Conservation (phyloP, 495 filamentous ascomycete species). For the Talaromyces stipitatus region DNA sequence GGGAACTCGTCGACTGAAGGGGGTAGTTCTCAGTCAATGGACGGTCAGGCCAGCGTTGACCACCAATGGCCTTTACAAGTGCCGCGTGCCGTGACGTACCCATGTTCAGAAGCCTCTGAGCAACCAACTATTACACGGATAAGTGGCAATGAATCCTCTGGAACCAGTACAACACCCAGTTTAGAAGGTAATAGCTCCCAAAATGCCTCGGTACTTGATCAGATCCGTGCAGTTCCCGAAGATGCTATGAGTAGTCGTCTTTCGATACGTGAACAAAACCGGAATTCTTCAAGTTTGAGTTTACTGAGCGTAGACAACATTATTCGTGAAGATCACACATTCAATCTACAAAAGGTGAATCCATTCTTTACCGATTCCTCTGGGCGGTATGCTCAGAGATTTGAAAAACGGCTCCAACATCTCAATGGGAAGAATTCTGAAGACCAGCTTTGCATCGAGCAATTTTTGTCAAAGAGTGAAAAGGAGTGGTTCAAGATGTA, state of each 20-base stretch:
- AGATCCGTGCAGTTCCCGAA: conserved; percentile 1
- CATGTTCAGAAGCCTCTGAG: not conserved
- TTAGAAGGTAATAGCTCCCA: not conserved
- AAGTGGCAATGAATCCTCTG: not conserved
- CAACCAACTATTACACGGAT: not conserved
- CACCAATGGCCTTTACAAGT: not conserved
- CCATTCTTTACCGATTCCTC: conserved; percentile 61
- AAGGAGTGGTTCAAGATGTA: conserved; percentile 57
- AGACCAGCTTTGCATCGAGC: conserved; percentile 52
- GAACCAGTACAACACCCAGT: not conserved
- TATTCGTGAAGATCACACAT: conserved; percentile 43
- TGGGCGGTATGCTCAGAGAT: conserved; percentile 48
- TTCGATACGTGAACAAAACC: not conserved
- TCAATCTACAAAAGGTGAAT: conserved; percentile 55
- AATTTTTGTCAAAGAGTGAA: conserved; percentile 54
- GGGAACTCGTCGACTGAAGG: not conserved
- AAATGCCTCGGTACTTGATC: not conserved
- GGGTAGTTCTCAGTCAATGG: not conserved
- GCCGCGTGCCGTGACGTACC: not conserved
- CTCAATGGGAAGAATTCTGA: conserved; percentile 48
- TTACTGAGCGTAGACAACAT: conserved; percentile 44
- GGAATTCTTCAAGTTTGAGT: conserved; percentile 3
- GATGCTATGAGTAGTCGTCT: not conserved
- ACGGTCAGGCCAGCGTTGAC: not conserved
- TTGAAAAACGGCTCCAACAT: conserved; percentile 43